Conservation (phyloP, 2,329 filamentous ascomycete species). For the Alternaria ventricosa region DNA sequence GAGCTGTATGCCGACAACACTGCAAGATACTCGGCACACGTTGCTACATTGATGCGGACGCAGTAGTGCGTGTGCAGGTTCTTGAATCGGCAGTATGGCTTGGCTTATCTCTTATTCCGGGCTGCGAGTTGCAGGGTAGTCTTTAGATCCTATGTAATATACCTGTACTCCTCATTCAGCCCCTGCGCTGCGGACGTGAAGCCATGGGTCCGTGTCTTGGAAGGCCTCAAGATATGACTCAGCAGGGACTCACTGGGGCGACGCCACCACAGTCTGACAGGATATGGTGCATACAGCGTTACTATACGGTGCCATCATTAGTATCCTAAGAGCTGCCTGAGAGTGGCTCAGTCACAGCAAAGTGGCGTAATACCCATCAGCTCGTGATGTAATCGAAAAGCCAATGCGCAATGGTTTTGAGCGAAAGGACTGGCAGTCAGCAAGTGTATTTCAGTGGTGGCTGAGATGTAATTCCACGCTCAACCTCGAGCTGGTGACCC, state of each 20-base stretch:
- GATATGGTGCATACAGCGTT: not conserved
- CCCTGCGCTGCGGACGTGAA: not conserved
- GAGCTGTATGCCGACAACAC: not conserved
- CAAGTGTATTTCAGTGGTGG: not conserved
- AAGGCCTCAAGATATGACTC: not conserved
- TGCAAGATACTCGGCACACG: not conserved
- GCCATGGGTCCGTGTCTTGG: not conserved
- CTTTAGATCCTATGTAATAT: not conserved
- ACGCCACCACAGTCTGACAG: not conserved
- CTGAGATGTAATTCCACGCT: not conserved
- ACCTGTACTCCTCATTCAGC: not conserved
- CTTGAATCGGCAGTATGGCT: not conserved
- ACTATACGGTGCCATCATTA: not conserved
- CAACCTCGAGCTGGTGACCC: not conserved
- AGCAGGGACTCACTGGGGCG: not conserved
- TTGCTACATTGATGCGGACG: not conserved
- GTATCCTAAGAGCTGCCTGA: not conserved
- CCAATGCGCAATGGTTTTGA: not conserved
- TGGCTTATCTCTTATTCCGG: not conserved
- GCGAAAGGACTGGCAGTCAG: not conserved
- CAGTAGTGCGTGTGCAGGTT: not conserved
- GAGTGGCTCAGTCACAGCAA: not conserved
- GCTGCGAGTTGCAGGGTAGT: not conserved
- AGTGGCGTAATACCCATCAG: not conserved
- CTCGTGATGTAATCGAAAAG: not conserved